These are phyloP conservation scores for Aspergillus unguis DNA, from an alignment of 2,329 filamentous ascomycete genomes.

Conservation along the genomic window DNA sequence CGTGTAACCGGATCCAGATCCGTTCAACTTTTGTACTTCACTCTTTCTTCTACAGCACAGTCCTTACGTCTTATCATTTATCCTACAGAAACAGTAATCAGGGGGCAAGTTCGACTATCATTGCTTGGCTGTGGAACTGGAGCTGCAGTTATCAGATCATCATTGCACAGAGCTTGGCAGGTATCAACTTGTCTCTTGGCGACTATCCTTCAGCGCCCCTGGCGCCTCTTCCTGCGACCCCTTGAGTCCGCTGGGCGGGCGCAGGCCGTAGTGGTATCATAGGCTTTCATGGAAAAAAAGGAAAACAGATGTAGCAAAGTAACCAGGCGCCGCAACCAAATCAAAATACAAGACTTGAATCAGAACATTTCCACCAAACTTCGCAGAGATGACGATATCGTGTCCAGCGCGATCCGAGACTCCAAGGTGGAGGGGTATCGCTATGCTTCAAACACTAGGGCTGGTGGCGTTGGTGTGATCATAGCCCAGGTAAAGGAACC, in stretches of 20 bases:
- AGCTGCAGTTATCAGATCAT: slow-evolving; percentile 15
- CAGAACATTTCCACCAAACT: slow-evolving; percentile 5
- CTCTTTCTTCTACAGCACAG: neutral
- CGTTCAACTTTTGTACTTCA: neutral
- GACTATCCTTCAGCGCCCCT: slow-evolving; percentile 10
- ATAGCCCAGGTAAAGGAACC: slow-evolving; percentile 30
- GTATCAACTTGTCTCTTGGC: slow-evolving; percentile 18
- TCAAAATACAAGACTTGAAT: neutral
- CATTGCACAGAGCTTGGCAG: slow-evolving; percentile 21
- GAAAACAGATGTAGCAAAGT: slow-evolving; percentile 1
- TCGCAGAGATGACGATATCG: slow-evolving; percentile 13
- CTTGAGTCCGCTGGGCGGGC: neutral
- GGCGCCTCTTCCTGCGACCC: slow-evolving; percentile 3
- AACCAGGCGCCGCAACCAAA: neutral
- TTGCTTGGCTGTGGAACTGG: slow-evolving; percentile 21
- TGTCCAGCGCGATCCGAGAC: slow-evolving; percentile 21
- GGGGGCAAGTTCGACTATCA: slow-evolving; percentile 11
- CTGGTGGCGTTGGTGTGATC: neutral
- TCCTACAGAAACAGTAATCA: slow-evolving; percentile 6
- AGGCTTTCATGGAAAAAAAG: slow-evolving; percentile 1
- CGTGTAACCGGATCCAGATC: slow-evolving; percentile 6
- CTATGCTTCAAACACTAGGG: neutral
- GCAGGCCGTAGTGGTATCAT: slow-evolving; percentile 13
- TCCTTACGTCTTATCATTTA: neutral
- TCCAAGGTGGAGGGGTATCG: slow-evolving; percentile 5